These are phyloP conservation scores for Paecilomyces sp. DNA, from an alignment of 2,329 filamentous ascomycete genomes.

Conservation along the genomic window DNA sequence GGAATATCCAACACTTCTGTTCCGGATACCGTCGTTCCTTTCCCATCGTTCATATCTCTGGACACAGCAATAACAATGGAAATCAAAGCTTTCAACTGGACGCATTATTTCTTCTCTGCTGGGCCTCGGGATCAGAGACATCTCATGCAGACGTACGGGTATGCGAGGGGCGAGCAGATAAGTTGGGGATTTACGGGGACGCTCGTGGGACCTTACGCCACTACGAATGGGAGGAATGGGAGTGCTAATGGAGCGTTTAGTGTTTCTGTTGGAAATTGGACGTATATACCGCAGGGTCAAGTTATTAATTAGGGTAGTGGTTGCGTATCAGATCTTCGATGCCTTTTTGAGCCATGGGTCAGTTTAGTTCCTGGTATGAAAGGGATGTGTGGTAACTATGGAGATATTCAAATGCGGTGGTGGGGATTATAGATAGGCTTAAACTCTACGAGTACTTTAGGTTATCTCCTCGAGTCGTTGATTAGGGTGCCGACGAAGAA, in stretches of 20 bases:
- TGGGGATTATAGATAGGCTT: too few species aligned
- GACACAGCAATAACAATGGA: not conserved
- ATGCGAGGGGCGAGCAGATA: not conserved
- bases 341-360: not conserved
- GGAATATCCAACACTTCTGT: not conserved
- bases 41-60: not conserved
- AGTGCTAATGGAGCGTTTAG: not conserved
- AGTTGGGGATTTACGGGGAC: slow-evolving; percentile 3
- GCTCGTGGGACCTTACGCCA: not conserved
- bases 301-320: not conserved
- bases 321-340: not conserved
- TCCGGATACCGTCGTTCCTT: not conserved
- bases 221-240: not conserved
- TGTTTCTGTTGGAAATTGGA: not conserved
- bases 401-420: too few species aligned
- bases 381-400: too few species aligned
- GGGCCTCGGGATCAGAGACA: not conserved
- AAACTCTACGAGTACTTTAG: too few species aligned
- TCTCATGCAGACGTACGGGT: slow-evolving; percentile 1
- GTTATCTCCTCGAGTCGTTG: too few species aligned
- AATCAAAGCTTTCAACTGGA: slow-evolving; percentile 3
- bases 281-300: not conserved
- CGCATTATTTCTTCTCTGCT: slow-evolving; percentile 4
- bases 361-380: not conserved
- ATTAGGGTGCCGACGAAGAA: not conserved